These are phyloP conservation scores for Fusarium sp. DNA, from an alignment of 2,329 filamentous ascomycete species.

Conservation along the genomic window DNA sequence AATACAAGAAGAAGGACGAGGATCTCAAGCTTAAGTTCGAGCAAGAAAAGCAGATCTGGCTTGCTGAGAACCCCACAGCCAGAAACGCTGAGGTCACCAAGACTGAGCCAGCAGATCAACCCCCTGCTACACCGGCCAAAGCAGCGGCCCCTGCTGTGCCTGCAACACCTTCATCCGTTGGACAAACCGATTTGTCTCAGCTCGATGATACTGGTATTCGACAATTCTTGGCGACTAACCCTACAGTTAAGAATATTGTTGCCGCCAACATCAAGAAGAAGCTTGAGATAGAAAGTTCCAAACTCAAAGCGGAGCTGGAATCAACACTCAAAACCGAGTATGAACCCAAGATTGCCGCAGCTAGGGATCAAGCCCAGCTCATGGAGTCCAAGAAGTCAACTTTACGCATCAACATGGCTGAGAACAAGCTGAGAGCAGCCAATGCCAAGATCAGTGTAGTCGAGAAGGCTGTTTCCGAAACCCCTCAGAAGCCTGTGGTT, in stretches of 20 bases:
- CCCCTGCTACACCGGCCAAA: constrained; percentile 53
- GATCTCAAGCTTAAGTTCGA: constrained; percentile 66
- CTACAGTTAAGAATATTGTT: constrained; percentile 67
- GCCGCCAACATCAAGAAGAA: constrained; percentile 74
- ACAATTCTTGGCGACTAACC: constrained; percentile 64
- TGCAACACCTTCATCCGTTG: constrained; percentile 49
- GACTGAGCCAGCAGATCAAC: constrained; percentile 27
- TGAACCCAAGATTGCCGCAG: constrained; percentile 63
- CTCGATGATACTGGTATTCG: constrained; percentile 66
- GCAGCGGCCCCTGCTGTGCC: constrained; percentile 46
- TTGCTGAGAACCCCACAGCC: constrained; percentile 58
- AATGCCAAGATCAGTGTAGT: constrained; percentile 81
- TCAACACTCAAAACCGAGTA: constrained; percentile 60
- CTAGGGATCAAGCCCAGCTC: constrained; percentile 71
- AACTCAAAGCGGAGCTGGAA: constrained; percentile 63
- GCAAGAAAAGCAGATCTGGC: constrained; percentile 70
- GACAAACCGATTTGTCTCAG: constrained; percentile 54
- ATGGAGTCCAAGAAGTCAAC: constrained; percentile 79
- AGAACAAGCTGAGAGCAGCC: constrained; percentile 71
- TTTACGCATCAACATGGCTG: constrained; percentile 80
- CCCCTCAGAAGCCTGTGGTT: constrained; percentile 80
- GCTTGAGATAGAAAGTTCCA: constrained; percentile 71
- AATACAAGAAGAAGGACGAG: constrained; percentile 63
- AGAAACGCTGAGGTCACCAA: constrained; percentile 36
- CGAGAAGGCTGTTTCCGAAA: constrained; percentile 83